Conservation (phyloP, 2,329 filamentous ascomycete genomes). For the Pseudogymnoascus sp. region DNA sequence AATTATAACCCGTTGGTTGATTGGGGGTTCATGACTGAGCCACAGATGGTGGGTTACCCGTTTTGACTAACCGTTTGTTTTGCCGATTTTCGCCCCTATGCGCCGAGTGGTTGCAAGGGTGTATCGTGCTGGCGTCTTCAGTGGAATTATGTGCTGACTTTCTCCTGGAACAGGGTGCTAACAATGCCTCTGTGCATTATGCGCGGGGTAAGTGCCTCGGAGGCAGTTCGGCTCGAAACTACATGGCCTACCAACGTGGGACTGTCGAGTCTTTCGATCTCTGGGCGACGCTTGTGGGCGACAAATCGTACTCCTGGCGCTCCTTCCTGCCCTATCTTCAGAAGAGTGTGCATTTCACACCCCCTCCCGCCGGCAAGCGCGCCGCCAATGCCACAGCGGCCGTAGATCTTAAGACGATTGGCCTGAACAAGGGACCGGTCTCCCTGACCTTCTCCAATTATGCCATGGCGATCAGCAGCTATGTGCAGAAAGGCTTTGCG, state of each 20-base stretch:
- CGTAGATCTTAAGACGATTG: neutral
- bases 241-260: conserved; percentile 34
- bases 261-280: conserved; percentile 33
- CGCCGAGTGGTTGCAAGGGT: neutral
- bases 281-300: conserved; percentile 36
- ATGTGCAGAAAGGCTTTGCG: conserved; percentile 16
- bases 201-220: conserved; percentile 30
- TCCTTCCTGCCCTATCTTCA: conserved; percentile 35
- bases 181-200: conserved; percentile 24
- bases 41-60: conserved; percentile 20
- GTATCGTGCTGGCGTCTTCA: neutral
- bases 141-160: conserved; percentile 14
- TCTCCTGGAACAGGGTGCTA: conserved; percentile 15
- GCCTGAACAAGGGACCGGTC: neutral
- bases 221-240: conserved; percentile 29
- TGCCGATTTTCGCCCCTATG: conserved; percentile 11
- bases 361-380: conserved; percentile 19
- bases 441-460: conserved; percentile 15
- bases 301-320: conserved; percentile 38
- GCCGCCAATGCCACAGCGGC: conserved; percentile 14
- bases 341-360: conserved; percentile 34
- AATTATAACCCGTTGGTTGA: conserved; percentile 19
- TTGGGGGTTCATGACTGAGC: conserved; percentile 29
- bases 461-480: conserved; percentile 19
- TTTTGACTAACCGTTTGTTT: neutral